phyloP scores from a whole-genome alignment of 352 stramenopile species.

The Elongisporangium senticosum region DNA sequence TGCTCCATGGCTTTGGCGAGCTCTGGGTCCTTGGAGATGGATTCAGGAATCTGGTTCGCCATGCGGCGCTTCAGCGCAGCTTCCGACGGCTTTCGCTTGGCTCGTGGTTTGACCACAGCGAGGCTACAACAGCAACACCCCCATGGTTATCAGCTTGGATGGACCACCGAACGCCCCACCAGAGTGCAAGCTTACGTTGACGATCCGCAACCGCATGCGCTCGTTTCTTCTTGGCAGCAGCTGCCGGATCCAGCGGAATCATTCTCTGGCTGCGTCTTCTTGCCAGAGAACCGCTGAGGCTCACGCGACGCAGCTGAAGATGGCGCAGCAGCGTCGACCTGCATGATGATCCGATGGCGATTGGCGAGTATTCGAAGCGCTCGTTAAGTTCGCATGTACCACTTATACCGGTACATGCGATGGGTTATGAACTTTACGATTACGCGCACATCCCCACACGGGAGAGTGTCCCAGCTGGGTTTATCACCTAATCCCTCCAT shows the following conservation, averaged over 20 bases:
- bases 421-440: background rate
- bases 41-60: slow-evolving; percentile 86
- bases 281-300: slow-evolving; percentile 60
- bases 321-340: background rate
- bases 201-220: slow-evolving; percentile 4
- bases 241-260: slow-evolving; percentile 1
- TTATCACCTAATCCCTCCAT: background rate
- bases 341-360: background rate
- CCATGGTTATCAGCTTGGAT: background rate
- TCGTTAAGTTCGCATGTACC: slow-evolving; percentile 2
- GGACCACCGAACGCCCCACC: background rate
- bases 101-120: slow-evolving; percentile 31
- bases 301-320: background rate
- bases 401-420: background rate
- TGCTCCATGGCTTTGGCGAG: slow-evolving; percentile 90
- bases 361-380: background rate
- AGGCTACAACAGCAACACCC: slow-evolving; percentile 5
- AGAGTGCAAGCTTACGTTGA: slow-evolving; percentile 2
- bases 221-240: slow-evolving; percentile 3
- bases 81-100: slow-evolving; percentile 60
- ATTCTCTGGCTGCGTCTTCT: slow-evolving; percentile 6
- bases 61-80: slow-evolving; percentile 60
- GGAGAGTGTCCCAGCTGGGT: background rate
- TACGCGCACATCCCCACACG: background rate
- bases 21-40: slow-evolving; percentile 85